Conservation (phyloP, 1,284 basidiomycete species). For the Laetiporus sulphureus region DNA sequence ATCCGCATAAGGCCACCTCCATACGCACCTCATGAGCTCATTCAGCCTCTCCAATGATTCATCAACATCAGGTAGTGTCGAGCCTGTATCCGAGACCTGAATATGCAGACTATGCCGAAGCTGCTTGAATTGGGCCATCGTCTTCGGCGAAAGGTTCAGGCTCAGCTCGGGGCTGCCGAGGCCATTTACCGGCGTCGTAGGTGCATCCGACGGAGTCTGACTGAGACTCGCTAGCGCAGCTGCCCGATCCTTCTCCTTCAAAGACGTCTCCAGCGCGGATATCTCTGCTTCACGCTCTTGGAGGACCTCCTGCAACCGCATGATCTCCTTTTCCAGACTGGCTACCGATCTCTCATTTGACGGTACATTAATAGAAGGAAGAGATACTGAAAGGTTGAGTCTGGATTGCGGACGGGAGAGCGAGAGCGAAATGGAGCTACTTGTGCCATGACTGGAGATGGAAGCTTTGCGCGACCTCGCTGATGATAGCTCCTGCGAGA, state of each 20-base stretch:
- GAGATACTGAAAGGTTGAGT: slow-evolving; percentile 58
- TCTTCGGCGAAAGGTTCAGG: slow-evolving; percentile 55
- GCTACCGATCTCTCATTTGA: slow-evolving; percentile 64
- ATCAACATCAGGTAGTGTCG: slow-evolving; percentile 43
- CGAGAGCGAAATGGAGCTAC: slow-evolving; percentile 44
- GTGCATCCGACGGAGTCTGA: slow-evolving; percentile 11
- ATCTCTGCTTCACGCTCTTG: slow-evolving; percentile 88
- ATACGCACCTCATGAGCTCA: slow-evolving; percentile 77
- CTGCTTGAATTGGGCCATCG: slow-evolving; percentile 62
- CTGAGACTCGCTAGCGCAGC: slow-evolving; percentile 10
- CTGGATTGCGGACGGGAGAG: slow-evolving; percentile 34
- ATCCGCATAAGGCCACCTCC: slow-evolving; percentile 1
- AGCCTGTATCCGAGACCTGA: slow-evolving; percentile 25
- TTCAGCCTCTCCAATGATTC: slow-evolving; percentile 72
- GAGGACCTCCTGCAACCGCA: slow-evolving; percentile 84
- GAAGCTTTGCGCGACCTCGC: slow-evolving; percentile 80
- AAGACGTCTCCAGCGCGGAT: slow-evolving; percentile 59
- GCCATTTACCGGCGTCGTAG: slow-evolving; percentile 7
- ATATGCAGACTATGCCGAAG: slow-evolving; percentile 59
- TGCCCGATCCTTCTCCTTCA: slow-evolving; percentile 42
- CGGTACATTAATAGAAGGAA: slow-evolving; percentile 35
- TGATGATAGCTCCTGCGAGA: slow-evolving; percentile 93
- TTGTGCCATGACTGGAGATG: slow-evolving; percentile 63
- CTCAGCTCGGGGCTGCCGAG: slow-evolving; percentile 8
- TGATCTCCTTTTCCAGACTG: slow-evolving; percentile 88